These are phyloP conservation scores for Obelidium mucronatum DNA, from an alignment of 192 early-diverging fungal genomes.

Conservation along the genomic window DNA sequence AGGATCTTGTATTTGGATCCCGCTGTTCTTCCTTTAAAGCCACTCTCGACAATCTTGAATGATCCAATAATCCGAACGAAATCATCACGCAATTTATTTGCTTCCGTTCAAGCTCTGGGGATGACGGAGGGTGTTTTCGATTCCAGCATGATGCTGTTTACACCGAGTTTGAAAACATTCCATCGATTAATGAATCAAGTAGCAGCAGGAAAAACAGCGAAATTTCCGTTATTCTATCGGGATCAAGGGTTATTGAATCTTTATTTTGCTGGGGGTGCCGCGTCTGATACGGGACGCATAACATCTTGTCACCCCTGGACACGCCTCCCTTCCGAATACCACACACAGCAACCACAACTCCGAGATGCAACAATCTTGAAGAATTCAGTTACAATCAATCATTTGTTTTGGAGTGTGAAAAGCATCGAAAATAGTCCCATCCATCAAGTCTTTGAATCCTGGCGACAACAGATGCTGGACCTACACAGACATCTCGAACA, in stretches of 20 bases:
- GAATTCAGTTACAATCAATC: not conserved
- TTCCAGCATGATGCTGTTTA: not conserved
- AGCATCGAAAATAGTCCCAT: not conserved
- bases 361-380: not conserved
- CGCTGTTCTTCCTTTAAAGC: not conserved
- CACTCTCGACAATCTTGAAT: not conserved
- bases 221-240: not conserved
- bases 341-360: constrained; percentile 1
- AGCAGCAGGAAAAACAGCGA: not conserved
- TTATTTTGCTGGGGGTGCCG: not conserved
- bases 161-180: not conserved
- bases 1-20: not conserved
- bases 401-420: not conserved
- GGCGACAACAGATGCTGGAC: not conserved
- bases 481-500: not conserved
- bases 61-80: not conserved
- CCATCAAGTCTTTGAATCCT: not conserved
- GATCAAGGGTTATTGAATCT: not conserved
- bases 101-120: not conserved
- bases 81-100: not conserved
- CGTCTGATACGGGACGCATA: too few relatives aligned
- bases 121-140: not conserved
- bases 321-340: not conserved
- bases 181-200: not conserved
- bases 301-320: not conserved